These are phyloP conservation scores for Xenoacremonium recifei DNA, from an alignment of 2,329 filamentous ascomycete species.

Conservation along the genomic window DNA sequence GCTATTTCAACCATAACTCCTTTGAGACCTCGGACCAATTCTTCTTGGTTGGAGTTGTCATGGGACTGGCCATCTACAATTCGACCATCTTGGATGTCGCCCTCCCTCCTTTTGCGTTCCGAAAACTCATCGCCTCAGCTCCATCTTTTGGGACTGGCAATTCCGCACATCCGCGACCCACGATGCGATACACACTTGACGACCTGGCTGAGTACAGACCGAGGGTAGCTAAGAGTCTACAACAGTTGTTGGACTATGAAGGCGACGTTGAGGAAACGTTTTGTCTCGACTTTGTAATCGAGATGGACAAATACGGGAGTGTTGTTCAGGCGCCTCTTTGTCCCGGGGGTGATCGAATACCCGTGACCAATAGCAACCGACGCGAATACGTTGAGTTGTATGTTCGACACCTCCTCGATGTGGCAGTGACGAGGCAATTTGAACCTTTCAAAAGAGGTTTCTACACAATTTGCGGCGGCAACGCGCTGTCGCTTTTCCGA, in stretches of 20 bases:
- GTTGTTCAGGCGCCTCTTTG: conserved; percentile 68
- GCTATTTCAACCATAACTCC: conserved; percentile 89
- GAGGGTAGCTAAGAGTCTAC: conserved; percentile 70
- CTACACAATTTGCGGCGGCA: conserved; percentile 87
- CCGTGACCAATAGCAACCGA: conserved; percentile 82
- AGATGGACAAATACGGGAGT: conserved; percentile 75
- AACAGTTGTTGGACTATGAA: conserved; percentile 75
- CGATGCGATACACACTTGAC: conserved; percentile 73
- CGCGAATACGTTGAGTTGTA: conserved; percentile 86
- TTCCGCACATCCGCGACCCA: conserved; percentile 54
- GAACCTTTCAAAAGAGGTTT: conserved; percentile 94
- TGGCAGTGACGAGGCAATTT: conserved; percentile 76
- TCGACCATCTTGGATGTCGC: conserved; percentile 89
- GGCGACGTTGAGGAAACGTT: conserved; percentile 81
- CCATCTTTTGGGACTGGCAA: conserved; percentile 58
- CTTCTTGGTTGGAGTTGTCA: conserved; percentile 82
- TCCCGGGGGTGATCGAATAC: conserved; percentile 66
- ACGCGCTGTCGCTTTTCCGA: conserved; percentile 81
- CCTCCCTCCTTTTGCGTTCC: conserved; percentile 84
- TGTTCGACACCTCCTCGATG: conserved; percentile 76
- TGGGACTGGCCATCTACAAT: conserved; percentile 92
- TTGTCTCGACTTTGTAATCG: conserved; percentile 76
- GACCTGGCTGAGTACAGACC: conserved; percentile 84
- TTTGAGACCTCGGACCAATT: conserved; percentile 92
- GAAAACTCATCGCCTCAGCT: conserved; percentile 77